Evolutionary conservation across 2,329 filamentous ascomycete species (phyloP).

Genomic region (Aureobasidium sp.): DNA sequence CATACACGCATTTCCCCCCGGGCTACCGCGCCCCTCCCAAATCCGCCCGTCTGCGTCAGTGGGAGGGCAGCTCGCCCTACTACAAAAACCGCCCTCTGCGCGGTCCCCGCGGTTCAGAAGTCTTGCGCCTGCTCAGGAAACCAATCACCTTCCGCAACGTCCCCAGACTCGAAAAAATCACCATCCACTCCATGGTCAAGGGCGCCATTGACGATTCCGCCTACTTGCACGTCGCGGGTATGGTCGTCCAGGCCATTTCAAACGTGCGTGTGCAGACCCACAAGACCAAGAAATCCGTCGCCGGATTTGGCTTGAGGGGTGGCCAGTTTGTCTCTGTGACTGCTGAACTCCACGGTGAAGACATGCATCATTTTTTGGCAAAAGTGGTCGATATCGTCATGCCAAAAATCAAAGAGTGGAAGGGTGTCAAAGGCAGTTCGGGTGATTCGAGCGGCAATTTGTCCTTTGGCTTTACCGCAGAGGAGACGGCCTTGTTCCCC

Average conservation of each 20-base stretch:
- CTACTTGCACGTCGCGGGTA: slow-evolving; percentile 73
- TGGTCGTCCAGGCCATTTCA: slow-evolving; percentile 78
- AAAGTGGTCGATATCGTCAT: slow-evolving; percentile 86
- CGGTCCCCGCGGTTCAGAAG: slow-evolving; percentile 72
- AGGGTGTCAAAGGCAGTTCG: slow-evolving; percentile 65
- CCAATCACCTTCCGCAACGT: slow-evolving; percentile 74
- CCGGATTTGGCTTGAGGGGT: slow-evolving; percentile 66
- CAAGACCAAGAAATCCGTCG: slow-evolving; percentile 61
- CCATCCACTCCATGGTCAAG: slow-evolving; percentile 68
- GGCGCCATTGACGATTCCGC: slow-evolving; percentile 63
- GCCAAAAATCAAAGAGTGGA: slow-evolving; percentile 94
- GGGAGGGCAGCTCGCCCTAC: slow-evolving; percentile 89
- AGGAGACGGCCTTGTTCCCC: slow-evolving; percentile 76
- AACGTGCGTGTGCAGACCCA: slow-evolving; percentile 67
- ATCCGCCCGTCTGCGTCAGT: slow-evolving; percentile 65
- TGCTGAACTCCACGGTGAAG: slow-evolving; percentile 67
- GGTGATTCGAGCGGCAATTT: slow-evolving; percentile 89
- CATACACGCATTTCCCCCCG: slow-evolving; percentile 79
- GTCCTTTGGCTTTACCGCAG: slow-evolving; percentile 67
- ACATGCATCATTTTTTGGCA: slow-evolving; percentile 83
- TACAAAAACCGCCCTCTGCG: slow-evolving; percentile 84
- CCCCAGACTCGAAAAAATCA: slow-evolving; percentile 72
- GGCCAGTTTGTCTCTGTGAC: slow-evolving; percentile 71
- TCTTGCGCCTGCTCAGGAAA: slow-evolving; percentile 60
- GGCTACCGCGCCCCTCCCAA: slow-evolving; percentile 56